Conservation (phyloP, 1,284 basidiomycete species). For the Grifola frondosa region DNA sequence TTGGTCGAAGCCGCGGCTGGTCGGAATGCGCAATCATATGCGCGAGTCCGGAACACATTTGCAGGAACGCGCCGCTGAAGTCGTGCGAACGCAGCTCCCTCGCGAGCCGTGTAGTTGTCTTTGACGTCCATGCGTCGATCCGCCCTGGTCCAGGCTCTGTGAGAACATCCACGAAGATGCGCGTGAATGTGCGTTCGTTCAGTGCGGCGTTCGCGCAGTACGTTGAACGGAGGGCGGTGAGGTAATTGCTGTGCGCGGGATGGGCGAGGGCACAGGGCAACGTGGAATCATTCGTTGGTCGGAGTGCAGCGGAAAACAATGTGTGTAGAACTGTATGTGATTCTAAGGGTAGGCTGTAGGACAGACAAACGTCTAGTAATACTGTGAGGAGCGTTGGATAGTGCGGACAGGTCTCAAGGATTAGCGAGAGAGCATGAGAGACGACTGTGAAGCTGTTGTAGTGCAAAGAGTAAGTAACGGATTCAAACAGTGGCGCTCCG, state of each 20-base stretch:
- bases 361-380: slow-evolving; percentile 48
- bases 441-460: slow-evolving; percentile 43
- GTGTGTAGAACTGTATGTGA: slow-evolving; percentile 41
- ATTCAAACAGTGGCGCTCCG: background rate
- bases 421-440: slow-evolving; percentile 49
- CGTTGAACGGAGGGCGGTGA: slow-evolving; percentile 35
- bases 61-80: slow-evolving; percentile 24
- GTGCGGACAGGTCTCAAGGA: slow-evolving; percentile 43
- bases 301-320: slow-evolving; percentile 37
- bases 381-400: slow-evolving; percentile 46
- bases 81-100: slow-evolving; percentile 28
- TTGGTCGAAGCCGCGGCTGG: background rate
- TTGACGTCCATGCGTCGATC: slow-evolving; percentile 39
- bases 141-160: slow-evolving; percentile 8
- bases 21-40: slow-evolving; percentile 10
- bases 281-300: slow-evolving; percentile 18
- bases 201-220: slow-evolving; percentile 26
- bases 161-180: slow-evolving; percentile 20
- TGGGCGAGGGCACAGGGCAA: slow-evolving; percentile 24
- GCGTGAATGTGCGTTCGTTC: slow-evolving; percentile 24
- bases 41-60: slow-evolving; percentile 20
- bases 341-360: slow-evolving; percentile 41
- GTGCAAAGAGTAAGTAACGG: background rate
- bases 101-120: slow-evolving; percentile 36
- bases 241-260: slow-evolving; percentile 42